Evolutionary conservation across 2,329 filamentous ascomycete genomes (phyloP).

Genomic region (Teratosphaeriaceae sp.): DNA sequence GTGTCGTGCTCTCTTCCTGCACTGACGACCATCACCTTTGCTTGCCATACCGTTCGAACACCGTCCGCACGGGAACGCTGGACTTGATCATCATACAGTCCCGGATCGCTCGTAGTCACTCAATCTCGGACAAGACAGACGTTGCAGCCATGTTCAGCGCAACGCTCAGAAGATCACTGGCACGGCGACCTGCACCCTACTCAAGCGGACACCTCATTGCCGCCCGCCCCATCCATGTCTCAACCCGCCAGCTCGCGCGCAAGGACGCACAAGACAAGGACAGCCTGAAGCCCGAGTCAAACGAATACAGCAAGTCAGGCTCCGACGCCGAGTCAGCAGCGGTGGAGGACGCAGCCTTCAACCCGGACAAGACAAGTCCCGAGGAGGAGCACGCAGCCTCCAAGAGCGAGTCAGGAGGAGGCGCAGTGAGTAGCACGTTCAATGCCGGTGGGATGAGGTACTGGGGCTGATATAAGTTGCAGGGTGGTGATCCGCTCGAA

Average conservation of each 20-base stretch:
- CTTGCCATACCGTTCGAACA: no score
- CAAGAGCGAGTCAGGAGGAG: conserved; percentile 26
- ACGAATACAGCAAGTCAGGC: conserved; percentile 63
- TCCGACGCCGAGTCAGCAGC: conserved; percentile 54
- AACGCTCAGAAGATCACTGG: conserved; percentile 4
- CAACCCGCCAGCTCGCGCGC: conserved; percentile 24
- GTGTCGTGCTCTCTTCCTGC: no score
- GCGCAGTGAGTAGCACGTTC: conserved; percentile 6
- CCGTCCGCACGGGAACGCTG: no score
- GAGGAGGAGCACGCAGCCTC: conserved; percentile 48
- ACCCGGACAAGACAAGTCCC: conserved; percentile 60
- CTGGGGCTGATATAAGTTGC: neutral
- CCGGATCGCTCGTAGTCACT: neutral
- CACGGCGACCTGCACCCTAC: neutral
- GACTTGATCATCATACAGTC: neutral
- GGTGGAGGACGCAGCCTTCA: conserved; percentile 58
- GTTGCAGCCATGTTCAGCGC: conserved; percentile 3
- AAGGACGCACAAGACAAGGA: conserved; percentile 47
- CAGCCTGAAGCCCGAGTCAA: conserved; percentile 56
- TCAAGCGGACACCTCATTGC: conserved; percentile 8
- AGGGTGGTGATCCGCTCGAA: conserved; percentile 42
- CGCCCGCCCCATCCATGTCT: conserved; percentile 14
- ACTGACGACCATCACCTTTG: no score
- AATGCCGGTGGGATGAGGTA: conserved; percentile 4
- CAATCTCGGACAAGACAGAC: neutral